These are phyloP conservation scores for Trichoderma simmonsii DNA, from an alignment of 2,329 filamentous ascomycete genomes.

Conservation along the genomic window DNA sequence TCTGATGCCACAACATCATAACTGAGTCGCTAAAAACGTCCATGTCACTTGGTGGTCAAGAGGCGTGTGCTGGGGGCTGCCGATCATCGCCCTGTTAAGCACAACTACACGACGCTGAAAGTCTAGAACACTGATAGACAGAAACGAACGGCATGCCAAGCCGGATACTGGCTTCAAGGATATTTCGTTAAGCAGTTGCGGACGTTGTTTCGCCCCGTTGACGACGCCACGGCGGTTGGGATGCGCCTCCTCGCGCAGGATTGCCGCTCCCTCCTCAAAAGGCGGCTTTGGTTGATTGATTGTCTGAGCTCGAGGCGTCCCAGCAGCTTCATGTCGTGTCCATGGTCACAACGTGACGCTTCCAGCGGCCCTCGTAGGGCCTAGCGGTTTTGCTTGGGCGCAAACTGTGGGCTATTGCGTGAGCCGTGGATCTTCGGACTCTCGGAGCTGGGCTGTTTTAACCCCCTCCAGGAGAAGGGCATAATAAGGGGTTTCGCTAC, in stretches of 20 bases:
- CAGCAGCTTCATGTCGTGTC: not conserved
- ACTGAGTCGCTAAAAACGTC: not conserved
- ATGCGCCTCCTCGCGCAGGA: not conserved
- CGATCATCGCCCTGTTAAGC: conserved; percentile 16
- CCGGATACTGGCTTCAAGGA: conserved; percentile 7
- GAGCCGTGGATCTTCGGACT: conserved; percentile 11
- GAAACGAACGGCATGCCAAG: conserved; percentile 14
- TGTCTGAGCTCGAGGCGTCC: not conserved
- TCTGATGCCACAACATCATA: not conserved
- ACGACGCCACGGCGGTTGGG: not conserved
- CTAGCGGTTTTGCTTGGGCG: conserved; percentile 8
- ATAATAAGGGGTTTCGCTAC: not conserved
- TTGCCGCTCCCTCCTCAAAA: not conserved
- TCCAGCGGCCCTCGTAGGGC: not conserved
- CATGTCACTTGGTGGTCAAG: not conserved
- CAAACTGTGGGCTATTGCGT: conserved; percentile 16
- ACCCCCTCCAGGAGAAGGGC: not conserved
- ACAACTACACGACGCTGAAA: not conserved
- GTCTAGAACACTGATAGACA: conserved; percentile 16
- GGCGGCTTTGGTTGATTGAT: not conserved
- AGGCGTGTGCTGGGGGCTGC: conserved; percentile 4
- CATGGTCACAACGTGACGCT: not conserved
- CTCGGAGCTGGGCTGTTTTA: not conserved
- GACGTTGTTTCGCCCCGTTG: not conserved
- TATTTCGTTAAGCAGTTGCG: not conserved